Evolutionary conservation across 306 rosid species (phyloP), one percentile per base, ranked within the genome.

Genomic region (Prunus mongolica): DNA sequence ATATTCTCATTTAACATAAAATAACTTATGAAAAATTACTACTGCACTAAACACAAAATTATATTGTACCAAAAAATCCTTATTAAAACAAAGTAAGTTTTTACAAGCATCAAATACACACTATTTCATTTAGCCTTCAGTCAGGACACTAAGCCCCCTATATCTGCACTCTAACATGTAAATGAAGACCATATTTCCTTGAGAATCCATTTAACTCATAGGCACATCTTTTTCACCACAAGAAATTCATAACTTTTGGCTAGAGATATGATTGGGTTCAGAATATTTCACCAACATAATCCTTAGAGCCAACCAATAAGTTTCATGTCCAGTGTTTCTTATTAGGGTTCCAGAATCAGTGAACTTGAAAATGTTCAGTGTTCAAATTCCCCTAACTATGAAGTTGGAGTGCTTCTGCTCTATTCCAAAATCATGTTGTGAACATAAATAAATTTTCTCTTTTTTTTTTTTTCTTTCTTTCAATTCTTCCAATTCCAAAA

Each of bases 1-100:
- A 70, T 66, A 86, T 49, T 30, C 55, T 71, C 54, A 46, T 24
- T 65, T 2, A 16, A 30, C 45, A 73, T 32, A 38, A 47, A 52
- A 47, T 12, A 12, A 4, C 13, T 65, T 38, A 44, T 7, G 73
- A 78, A 11, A 38, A 46, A 65, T 1, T 50, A 60, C 57, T 54
- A 68, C 70, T 45, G 44, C 20, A 11, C 65, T 67, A 49, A 13
- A 45, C 51, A 76, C 57, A 57, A 60, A 50, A 64, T n/a, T 61
- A 28, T 79, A 65, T 56, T 65, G 71, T 70, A 65, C 52, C 60
- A 41, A 67, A 12, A 58, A 20, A n/a, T 14, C 6, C 66, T 64
- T 56, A 30, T 68, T 66, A 44, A n/a, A 55, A 47, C 18, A 16
- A 19, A 34, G 41, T 1, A 27, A 25, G 22, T 13, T 27, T 41